Evolutionary conservation across 2,329 filamentous ascomycete species (phyloP), one percentile per base, ranked within the genome.

Genomic region (Colletotrichum cuscutae): DNA sequence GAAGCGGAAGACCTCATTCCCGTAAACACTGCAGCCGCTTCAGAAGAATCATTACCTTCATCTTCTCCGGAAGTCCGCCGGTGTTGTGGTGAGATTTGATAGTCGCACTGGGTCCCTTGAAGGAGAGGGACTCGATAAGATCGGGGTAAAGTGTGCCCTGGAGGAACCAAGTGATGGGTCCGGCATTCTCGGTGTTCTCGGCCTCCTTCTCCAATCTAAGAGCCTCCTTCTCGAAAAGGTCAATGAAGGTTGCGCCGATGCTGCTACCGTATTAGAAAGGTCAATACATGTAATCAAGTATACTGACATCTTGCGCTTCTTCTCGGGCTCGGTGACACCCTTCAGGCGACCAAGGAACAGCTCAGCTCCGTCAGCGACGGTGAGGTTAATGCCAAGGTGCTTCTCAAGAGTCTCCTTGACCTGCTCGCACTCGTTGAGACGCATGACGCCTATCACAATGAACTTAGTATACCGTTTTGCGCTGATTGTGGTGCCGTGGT

Each of bases 301-400:
- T 98, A 77, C 37, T 42, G 37, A 42, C 37, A 98, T 92, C 85
- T 97, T 98, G 68, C 95, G 89, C 88, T 98, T 98, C 80, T 89
- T 89, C 84, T 98, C 95, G 0, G 96, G 95, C 35, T 91, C 94
- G 0, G 84, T 86, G 30, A 98, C 90, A 22, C 95, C 96, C 76
- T 90, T 89, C 1, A 98, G 90, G 28, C 91, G 88, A 35, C 85
- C 84, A n/a, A 98, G 86, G 86, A 98, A 98, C 30, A 89, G 85
- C 73, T 97, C 87, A 11, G 89, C 88, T 0, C 91, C 95, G 80
- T 98, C 93, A 2, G 97, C 90, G 32, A 98, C 92, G 0, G 94
- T 97, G 3, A 98, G 87, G 82, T 98, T 97, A 82, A 98, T 97
- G 1, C 94, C 94, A 1, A 98, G 89, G 76, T 97, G 92, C 78